Base-by-base conservation (phyloP, 208 protist genomes). In the Acanthamoeba lenticulata region DNA sequence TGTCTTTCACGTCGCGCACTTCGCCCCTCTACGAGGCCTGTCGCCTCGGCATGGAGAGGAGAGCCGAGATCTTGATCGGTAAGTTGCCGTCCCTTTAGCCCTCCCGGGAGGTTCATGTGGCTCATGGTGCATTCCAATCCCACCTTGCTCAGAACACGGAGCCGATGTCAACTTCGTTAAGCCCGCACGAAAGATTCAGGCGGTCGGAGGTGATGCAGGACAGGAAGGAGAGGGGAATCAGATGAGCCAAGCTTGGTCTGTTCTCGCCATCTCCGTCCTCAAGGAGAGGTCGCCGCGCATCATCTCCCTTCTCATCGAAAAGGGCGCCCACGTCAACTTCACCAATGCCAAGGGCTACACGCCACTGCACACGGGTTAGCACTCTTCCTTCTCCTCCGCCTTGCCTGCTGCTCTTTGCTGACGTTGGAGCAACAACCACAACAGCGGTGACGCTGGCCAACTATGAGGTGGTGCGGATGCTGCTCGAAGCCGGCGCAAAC, bases 251-350 rank as follows among this genome's bases (percentile, higher is more conserved):
- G 85, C 38, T 4, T 86, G 60, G 85, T 91, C 85, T 9, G 85
- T 91, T 11, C 60, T 91, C 24, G 47, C 29, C 49, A n/a, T 91
- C 17, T 40, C 85, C 1, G 85, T 91, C 7, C 36, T 74, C 27
- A 91, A 91, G 55, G 52, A 91, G 85, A 29, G 85, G 15, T 91
- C 85, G 60, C 57, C 85, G 17, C 34, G 55, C 57, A 45, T 91
- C 57, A 91, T 91, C 55, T 42, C 49, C 21, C 49, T 74, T 32
- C 60, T 91, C 0, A 21, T 91, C 0, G 36, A 65, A 21, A 74
- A 72, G 15, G 85, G 85, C 42, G 85, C 85, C 7, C 27, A 91
- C 42, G 57, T 49, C 38, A 91, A 91, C 85, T 65, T 91, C 34
- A 21, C n/a, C 34, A 91, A 91, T 27, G 19, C 32, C 60, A 44